Base-by-base conservation (phyloP, 2,329 filamentous ascomycete species). In the Scedosporium aurantiacum region DNA sequence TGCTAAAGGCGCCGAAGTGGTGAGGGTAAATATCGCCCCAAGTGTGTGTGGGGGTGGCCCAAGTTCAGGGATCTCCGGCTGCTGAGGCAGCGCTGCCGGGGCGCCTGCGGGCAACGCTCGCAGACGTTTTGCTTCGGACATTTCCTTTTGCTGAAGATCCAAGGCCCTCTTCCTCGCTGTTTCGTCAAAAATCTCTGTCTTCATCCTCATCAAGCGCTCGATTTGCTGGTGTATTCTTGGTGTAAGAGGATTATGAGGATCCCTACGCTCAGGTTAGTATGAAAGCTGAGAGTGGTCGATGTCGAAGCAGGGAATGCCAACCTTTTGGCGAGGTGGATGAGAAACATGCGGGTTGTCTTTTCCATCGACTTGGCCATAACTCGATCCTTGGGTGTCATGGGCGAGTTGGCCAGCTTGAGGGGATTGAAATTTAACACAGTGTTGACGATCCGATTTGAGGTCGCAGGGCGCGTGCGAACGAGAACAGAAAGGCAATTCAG, bases 331-430 rank as follows among this genome's bases (percentile, higher is more conserved):
- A 96, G 78, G 73, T 97, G 92, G 60, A 92, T 82, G 45, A 97
- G 79, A 56, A 99, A 77, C 66, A 91, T 85, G 68, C 91, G 84
- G 2, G 89, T 89, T 25, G 94, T 99, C 70, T 96, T 91, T 73
- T 97, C 93, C 85, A 99, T 94, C 4, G 93, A 97, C 73, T 87
- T 91, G 64, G 96, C 82, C 67, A 93, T 84, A 63, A 99, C 88
- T 67, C 88, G 91, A 58, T 84, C 82, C 70, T 86, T 90, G 2
- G 90, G 82, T 0, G 89, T 93, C 78, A 95, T 83, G 3, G 88
- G 86, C 1, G 85, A 84, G 68, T 84, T 88, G 62, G 89, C 90
- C 65, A 90, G 82, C 73, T 89, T 91, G 54, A 97, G 77, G 0
- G 94, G 94, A 70, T 96, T 96, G 80, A 97, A 99, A 72, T 86